phyloP scores from a whole-genome alignment of 805 yeast genomes.

The Ogataea populi-albae region DNA sequence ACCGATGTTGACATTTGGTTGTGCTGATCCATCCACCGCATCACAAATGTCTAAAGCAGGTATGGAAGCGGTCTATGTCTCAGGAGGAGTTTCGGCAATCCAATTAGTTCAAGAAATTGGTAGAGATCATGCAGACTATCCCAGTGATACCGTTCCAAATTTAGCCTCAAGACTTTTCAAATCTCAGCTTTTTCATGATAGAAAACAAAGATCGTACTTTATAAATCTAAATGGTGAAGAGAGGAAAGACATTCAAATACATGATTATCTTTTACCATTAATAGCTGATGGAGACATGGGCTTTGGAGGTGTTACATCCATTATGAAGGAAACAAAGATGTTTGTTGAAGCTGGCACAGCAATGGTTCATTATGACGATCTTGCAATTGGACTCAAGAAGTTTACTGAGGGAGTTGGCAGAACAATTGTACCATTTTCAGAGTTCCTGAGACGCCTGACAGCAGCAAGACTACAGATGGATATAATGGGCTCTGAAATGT shows the following conservation, averaged over 20 bases:
- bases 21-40: conserved; percentile 62
- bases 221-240: conserved; percentile 10
- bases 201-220: conserved; percentile 27
- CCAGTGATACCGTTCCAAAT: conserved; percentile 67
- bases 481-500: conserved; percentile 55
- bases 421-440: conserved; percentile 56
- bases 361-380: conserved; percentile 64
- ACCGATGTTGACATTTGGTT: conserved; percentile 59
- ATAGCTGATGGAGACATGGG: conserved; percentile 70
- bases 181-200: conserved; percentile 58
- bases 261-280: conserved; percentile 58
- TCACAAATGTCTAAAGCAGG: conserved; percentile 49
- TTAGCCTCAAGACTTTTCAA: conserved; percentile 58
- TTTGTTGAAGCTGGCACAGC: conserved; percentile 70
- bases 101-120: conserved; percentile 62
- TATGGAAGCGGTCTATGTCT: conserved; percentile 52
- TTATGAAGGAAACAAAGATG: conserved; percentile 61
- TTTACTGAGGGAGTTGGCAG: conserved; percentile 66
- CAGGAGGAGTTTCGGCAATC: conserved; percentile 61
- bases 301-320: conserved; percentile 59
- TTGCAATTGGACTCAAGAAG: conserved; percentile 62
- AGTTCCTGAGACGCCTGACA: conserved; percentile 50
- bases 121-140: conserved; percentile 68
- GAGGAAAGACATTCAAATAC: conserved; percentile 23
- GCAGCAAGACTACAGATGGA: conserved; percentile 67